Evolutionary conservation across 352 stramenopile genomes (phyloP).

Genomic region (Phytophthora capsici): DNA sequence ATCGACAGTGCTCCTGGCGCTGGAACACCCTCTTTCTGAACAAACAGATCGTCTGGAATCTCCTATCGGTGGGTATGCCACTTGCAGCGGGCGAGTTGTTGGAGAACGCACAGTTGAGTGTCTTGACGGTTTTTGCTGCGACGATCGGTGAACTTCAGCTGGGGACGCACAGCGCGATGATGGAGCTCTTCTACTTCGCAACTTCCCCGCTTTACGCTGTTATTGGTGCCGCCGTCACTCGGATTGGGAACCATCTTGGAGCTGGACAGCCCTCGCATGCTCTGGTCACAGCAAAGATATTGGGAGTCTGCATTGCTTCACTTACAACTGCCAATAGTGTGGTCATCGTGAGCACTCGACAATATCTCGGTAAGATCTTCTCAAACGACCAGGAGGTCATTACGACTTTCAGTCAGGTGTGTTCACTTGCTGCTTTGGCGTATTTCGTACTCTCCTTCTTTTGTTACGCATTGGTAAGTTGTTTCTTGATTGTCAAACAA

Average conservation of each 20-base stretch:
- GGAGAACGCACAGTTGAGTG: constrained; percentile 82
- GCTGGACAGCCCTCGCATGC: constrained; percentile 44
- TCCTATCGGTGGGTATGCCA: constrained; percentile 60
- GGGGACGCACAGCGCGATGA: constrained; percentile 83
- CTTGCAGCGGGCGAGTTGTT: constrained; percentile 65
- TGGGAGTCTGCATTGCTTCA: constrained; percentile 46
- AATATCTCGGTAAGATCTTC: constrained; percentile 69
- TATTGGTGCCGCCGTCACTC: constrained; percentile 66
- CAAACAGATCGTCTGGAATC: constrained; percentile 42
- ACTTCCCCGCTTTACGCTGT: constrained; percentile 79
- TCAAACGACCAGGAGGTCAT: constrained; percentile 68
- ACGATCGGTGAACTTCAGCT: constrained; percentile 76
- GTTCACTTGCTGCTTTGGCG: constrained; percentile 54
- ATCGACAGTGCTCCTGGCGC: constrained; percentile 52
- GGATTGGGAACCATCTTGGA: constrained; percentile 74
- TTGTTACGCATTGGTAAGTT: constrained; percentile 72
- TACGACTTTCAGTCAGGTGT: constrained; percentile 61
- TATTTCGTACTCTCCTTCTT: constrained; percentile 82
- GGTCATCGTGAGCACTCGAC: constrained; percentile 48
- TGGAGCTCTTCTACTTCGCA: constrained; percentile 86
- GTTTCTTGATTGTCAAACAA: background rate
- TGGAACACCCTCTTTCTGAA: constrained; percentile 58
- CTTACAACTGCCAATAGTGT: constrained; percentile 52
- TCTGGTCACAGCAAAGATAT: constrained; percentile 59
- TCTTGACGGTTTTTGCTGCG: constrained; percentile 75